Evolutionary conservation across 2,329 filamentous ascomycete genomes (phyloP), one percentile per base, ranked within the genome.

Genomic region (Colletotrichum abscissum): DNA sequence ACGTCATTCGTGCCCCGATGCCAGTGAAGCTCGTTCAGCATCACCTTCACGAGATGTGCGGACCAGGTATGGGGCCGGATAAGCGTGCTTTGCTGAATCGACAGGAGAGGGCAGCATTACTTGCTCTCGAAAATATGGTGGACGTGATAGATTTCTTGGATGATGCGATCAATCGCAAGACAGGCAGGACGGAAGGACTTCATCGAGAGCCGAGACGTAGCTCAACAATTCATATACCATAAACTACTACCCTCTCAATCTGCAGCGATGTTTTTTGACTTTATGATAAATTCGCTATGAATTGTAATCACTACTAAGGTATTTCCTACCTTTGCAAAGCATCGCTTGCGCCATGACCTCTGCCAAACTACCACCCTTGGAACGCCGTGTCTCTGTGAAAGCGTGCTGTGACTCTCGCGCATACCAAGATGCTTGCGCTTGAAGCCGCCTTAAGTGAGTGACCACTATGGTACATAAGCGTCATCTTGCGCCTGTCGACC

Each of bases 21-120:
- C 91, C 91, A 2, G 87, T 90, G 75, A 91, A 92, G 80, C 82
- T 94, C 56, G 87, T 89, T 5, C 84, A 91, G 69, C 92, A 94
- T 79, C 92, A 94, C 79, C 79, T 94, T 33, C 86, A 85, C 69
- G 91, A 94, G 82, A 94, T 94, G 92, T 88, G 86, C 75, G 86
- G 84, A 1, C 88, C 89, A 5, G 89, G 89, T 19, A 87, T 90
- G 80, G 86, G 87, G 0, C 78, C 85, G 14, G 84, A 89, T 77
- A 89, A 90, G 80, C 79, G 79, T 2, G 80, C 86, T 5, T 82
- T 92, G 78, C 79, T 92, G 73, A 85, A 78, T n/a, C 91, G 88
- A 78, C 86, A 85, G 78, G 90, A 92, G 79, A 84, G 91, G 73
- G 79, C 80, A 19, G 80, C 81, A 35, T 80, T 93, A 78, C 84